These are phyloP conservation scores for Daldinia eschscholtzii DNA, from an alignment of 2,329 filamentous ascomycete genomes.

Conservation along the genomic window DNA sequence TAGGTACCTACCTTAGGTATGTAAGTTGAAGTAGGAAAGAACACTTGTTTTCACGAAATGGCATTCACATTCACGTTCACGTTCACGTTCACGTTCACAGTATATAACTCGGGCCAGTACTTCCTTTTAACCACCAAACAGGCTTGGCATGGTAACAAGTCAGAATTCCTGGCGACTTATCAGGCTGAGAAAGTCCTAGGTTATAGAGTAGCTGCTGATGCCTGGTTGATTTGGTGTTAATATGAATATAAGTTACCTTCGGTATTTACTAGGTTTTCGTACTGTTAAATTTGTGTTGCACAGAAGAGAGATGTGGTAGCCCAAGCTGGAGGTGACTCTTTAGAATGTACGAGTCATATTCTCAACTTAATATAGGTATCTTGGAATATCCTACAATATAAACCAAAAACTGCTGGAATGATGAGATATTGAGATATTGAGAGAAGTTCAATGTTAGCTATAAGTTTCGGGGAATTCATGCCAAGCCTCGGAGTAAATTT, in stretches of 20 bases:
- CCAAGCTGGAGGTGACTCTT: neutral
- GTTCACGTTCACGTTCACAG: neutral
- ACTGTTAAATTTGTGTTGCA: neutral
- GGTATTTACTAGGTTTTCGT: neutral
- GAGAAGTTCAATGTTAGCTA: neutral
- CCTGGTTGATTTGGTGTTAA: neutral
- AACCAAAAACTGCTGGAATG: neutral
- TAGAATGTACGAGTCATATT: neutral
- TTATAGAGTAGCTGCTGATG: neutral
- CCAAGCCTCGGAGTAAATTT: conserved; percentile 3
- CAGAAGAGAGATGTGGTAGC: neutral
- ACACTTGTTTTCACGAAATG: conserved; percentile 4
- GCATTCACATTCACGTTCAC: neutral
- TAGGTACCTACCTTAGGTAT: neutral
- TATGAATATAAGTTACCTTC: neutral
- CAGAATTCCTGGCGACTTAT: neutral
- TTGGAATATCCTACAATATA: neutral
- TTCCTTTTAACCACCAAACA: neutral
- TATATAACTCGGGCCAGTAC: neutral
- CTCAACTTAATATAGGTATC: neutral
- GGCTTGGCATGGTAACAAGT: neutral
- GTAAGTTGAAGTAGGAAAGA: neutral
- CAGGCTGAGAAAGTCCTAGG: neutral
- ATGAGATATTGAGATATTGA: neutral
- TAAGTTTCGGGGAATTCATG: neutral